Conservation (phyloP, 768 basidiomycete species). For the Xerocomus spinulosus region DNA sequence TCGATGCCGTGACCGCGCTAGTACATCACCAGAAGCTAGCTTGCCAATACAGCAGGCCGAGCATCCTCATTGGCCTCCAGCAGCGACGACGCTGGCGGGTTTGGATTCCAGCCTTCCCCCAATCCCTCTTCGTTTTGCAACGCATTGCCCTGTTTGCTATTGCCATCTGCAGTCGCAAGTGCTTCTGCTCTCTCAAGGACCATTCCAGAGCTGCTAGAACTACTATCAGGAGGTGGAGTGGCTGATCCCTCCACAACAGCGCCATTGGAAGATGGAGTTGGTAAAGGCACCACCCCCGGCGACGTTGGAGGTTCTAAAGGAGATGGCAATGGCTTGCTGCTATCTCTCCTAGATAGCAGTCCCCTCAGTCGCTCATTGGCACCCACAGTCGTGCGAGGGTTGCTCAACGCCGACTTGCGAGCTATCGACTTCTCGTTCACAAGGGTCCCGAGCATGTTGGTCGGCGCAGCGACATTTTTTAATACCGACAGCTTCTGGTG, state of each 20-base stretch:
- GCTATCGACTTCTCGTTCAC: conserved; percentile 74
- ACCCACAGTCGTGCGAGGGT: conserved; percentile 17
- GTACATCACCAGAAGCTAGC: conserved; percentile 12
- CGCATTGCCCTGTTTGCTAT: not conserved
- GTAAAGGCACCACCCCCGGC: conserved; percentile 11
- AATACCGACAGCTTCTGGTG: conserved; percentile 71
- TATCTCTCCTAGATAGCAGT: conserved; percentile 30
- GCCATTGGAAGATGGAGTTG: conserved; percentile 9
- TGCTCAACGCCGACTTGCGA: conserved; percentile 29
- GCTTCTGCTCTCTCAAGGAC: conserved; percentile 7
- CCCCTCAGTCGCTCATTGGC: conserved; percentile 38
- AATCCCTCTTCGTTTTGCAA: conserved; percentile 5
- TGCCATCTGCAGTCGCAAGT: conserved; percentile 2
- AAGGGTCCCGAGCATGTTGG: conserved; percentile 79
- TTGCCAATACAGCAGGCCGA: conserved; percentile 1
- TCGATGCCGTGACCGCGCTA: not conserved
- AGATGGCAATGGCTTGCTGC: conserved; percentile 27
- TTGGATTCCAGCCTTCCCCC: conserved; percentile 8
- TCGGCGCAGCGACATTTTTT: conserved; percentile 67
- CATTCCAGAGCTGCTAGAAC: conserved; percentile 13
- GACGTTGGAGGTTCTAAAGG: conserved; percentile 23
- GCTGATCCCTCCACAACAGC: conserved; percentile 9
- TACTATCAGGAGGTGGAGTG: conserved; percentile 18
- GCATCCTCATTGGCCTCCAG: conserved; percentile 6
- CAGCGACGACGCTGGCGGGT: conserved; percentile 4